Base-by-base conservation (phyloP, 2,329 filamentous ascomycete species). In the Xylaria sp. region DNA sequence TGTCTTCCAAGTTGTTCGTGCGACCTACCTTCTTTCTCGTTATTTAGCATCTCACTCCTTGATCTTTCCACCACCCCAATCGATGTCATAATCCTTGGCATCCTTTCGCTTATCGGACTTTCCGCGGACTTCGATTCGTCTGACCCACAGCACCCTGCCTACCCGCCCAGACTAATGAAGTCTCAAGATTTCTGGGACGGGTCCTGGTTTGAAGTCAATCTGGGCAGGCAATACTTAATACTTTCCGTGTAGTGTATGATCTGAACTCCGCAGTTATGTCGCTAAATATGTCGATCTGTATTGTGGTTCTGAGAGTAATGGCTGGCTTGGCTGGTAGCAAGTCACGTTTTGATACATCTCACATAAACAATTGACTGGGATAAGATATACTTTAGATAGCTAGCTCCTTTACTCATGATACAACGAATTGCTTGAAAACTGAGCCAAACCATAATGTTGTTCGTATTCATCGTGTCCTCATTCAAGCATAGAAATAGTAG, bases 31-130 rank as follows among this genome's bases (percentile, higher is more conserved):
- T 23, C 15, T 42, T 59, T 15, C 33, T 20, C 44, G 6, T 20
- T 42, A 13, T 51, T 26, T 38, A 38, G 48, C 15, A 17, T 42
- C n/a, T 28, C 15, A 7, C 26, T 17, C 48, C 36, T 9, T 40
- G 58, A 59, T 66, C 46, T 10, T 10, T 23, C 26, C 44, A 36
- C 40, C 40, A 56, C 5, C 13, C 13, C 36, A 49, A 49, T 26
- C 56, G 67, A 69, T 69, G 60, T 67, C 67, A 69, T 53, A 61
- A n/a, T n/a, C 26, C 67, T 69, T 69, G 64, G 64, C 64, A 63
- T 58, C 48, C 15, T 51, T 51, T 63, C 68, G 68, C 68, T 70
- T 68, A 70, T 69, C 67, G 64, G 67, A 51, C 49, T 59, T 59
- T 44, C 46, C 54, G 26, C 49, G 26, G 36, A 36, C 48, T 59